Conservation (phyloP, 2,329 filamentous ascomycete species). For the Claviceps arundinis region DNA sequence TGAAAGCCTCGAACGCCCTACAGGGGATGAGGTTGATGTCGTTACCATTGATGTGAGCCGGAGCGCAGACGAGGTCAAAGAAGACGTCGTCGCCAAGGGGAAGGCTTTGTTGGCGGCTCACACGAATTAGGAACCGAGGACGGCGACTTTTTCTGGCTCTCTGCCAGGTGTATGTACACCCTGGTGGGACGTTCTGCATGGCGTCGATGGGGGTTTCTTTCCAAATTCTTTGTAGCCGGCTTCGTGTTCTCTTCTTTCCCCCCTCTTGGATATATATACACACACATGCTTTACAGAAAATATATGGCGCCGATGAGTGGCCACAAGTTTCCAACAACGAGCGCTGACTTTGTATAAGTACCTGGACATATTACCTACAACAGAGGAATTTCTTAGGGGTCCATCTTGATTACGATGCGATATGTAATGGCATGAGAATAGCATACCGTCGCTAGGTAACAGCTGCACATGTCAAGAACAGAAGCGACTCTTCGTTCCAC, state of each 20-base stretch:
- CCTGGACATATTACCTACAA: no score
- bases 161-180: no score
- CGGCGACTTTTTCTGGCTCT: not conserved
- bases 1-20: conserved; percentile 71
- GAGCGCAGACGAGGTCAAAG: conserved; percentile 44
- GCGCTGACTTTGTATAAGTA: not conserved
- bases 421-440: no score
- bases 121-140: not conserved
- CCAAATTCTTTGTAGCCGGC: no score
- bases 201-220: no score
- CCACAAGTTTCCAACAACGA: not conserved
- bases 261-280: not conserved
- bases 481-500: no score
- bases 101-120: conserved; percentile 31
- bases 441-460: no score
- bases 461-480: no score
- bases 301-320: not conserved
- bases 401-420: no score
- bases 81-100: conserved; percentile 45
- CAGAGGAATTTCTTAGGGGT: no score
- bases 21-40: conserved; percentile 55
- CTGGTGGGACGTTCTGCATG: no score
- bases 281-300: not conserved
- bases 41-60: conserved; percentile 56
- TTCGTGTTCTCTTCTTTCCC: not conserved